A percentile compares a stretch with the other conserved stretches of the same genome.
phyloP scores from a whole-genome alignment of 2,329 filamentous ascomycete genomes.

The Biscogniauxia mediterranea region DNA sequence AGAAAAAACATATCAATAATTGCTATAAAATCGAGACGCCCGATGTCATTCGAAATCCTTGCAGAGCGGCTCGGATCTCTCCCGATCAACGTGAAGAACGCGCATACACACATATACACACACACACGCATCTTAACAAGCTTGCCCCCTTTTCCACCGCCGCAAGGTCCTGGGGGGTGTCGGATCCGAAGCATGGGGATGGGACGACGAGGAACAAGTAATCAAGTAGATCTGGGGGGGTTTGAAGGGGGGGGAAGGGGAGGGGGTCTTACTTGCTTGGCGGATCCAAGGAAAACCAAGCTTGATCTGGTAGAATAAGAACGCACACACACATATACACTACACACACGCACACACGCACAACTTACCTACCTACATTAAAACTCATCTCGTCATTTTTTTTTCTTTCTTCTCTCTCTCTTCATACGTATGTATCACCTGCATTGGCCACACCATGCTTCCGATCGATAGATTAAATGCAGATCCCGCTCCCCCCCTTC shows the following conservation, averaged over 20 bases:
- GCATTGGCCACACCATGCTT: slow-evolving; percentile 12
- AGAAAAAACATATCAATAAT: neutral
- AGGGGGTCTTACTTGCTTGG: neutral
- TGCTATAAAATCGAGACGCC: neutral
- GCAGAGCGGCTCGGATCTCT: neutral
- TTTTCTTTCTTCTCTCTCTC: neutral
- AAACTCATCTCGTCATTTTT: no score
- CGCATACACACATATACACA: neutral
- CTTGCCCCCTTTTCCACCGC: neutral
- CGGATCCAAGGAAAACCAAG: neutral
- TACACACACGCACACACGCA: neutral
- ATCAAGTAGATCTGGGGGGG: neutral
- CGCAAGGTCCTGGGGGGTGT: neutral
- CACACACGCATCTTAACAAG: neutral
- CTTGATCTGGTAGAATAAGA: neutral
- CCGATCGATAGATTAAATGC: slow-evolving; percentile 32
- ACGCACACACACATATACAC: no score
- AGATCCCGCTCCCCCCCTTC: slow-evolving; percentile 10
- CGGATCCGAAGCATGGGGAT: neutral
- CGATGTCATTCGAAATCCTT: neutral
- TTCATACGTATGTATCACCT: slow-evolving; percentile 7
- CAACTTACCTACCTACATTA: no score
- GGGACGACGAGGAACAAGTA: neutral
- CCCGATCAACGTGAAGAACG: neutral
- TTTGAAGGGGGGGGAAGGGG: no score